Conservation (phyloP, 164 flowering plant genomes). For the Magnolia kwangsiensis region DNA sequence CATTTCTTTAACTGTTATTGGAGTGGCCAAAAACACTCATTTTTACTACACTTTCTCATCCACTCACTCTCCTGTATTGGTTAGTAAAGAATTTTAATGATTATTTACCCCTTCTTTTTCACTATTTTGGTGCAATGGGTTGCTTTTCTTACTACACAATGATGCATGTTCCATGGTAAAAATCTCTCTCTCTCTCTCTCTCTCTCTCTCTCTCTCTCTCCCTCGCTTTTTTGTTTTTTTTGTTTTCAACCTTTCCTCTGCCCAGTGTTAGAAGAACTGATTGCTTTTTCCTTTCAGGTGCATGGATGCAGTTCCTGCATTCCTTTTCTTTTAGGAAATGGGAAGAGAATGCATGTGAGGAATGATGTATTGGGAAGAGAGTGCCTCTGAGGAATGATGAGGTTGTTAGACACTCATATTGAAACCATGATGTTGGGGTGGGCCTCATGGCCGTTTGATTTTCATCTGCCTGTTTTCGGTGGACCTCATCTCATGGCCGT, state of each 20-base stretch:
- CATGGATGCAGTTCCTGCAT: no score
- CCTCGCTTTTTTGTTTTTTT: not conserved
- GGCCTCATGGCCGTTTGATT: no score
- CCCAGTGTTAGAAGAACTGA: not conserved
- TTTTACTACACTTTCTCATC: not conserved
- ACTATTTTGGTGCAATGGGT: constrained; percentile 8
- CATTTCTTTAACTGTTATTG: not conserved
- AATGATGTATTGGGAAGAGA: no score
- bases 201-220: not conserved
- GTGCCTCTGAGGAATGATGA: no score
- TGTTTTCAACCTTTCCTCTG: not conserved
- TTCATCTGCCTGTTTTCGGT: no score
- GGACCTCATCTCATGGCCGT: no score
- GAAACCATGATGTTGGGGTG: no score
- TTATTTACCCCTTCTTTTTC: constrained; percentile 5
- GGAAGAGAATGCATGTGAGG: no score
- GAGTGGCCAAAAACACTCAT: not conserved
- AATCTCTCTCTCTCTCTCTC: not conserved
- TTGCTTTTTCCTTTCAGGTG: no score
- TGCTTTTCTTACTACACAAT: constrained; percentile 11
- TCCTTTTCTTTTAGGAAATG: no score
- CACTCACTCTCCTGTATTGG: not conserved
- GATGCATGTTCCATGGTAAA: constrained; percentile 12
- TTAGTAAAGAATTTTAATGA: constrained; percentile 8
- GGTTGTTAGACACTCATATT: no score